Evolutionary conservation across 306 rosid genomes (phyloP).

Genomic region (Crotalaria pallida): DNA sequence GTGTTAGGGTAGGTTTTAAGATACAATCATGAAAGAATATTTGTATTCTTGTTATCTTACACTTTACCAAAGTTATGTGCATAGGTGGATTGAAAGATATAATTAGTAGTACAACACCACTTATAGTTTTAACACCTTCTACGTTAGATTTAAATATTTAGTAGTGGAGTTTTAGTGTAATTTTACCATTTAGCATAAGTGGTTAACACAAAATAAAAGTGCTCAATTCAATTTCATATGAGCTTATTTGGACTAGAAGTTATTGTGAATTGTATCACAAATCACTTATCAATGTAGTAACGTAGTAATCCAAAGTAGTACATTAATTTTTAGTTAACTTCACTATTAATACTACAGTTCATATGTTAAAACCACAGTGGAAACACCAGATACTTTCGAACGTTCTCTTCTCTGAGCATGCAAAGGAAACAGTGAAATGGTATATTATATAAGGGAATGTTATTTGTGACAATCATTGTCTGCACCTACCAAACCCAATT

Average conservation of each 20-base stretch:
- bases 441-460: slow-evolving; percentile 33
- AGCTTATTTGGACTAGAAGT: neutral
- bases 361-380: slow-evolving; percentile 5
- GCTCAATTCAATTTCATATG: neutral
- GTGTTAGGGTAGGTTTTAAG: slow-evolving; percentile 11
- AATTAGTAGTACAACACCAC: neutral
- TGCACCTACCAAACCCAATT: slow-evolving; percentile 41
- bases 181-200: neutral
- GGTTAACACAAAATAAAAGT: neutral
- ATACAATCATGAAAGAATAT: neutral
- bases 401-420: slow-evolving; percentile 26
- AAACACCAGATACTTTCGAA: slow-evolving; percentile 40
- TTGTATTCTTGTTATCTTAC: neutral
- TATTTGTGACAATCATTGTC: slow-evolving; percentile 50
- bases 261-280: neutral
- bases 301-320: neutral
- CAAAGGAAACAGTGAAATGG: neutral
- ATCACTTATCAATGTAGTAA: neutral
- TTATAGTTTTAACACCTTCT: neutral
- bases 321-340: neutral
- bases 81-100: neutral
- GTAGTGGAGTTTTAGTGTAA: neutral
- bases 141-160: neutral
- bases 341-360: neutral
- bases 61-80: neutral